Base-by-base conservation (phyloP, 176 grass and related monocot genomes). In the Puccinellia tenuiflora region DNA sequence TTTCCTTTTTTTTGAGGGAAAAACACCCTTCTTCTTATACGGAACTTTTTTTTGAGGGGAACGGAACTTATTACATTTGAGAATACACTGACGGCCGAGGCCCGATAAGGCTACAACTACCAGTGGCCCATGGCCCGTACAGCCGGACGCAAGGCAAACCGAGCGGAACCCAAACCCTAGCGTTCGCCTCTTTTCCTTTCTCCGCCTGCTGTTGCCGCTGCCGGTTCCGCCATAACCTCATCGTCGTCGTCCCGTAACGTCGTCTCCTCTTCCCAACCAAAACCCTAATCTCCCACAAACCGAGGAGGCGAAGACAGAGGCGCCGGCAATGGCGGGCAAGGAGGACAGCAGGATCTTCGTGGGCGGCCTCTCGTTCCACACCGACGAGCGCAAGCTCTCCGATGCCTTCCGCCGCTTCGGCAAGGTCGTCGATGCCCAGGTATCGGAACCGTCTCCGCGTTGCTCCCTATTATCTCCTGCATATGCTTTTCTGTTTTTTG, bases 281-380 rank as follows among this genome's bases (percentile, higher is more conserved):
- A 76, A 69, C 79, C 72, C 77, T 82, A 26, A 0, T 3, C 40
- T 26, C 20, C 9, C 73, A 29, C 26, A 29, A 48, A 24, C 81
- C 38, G 39, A 62, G 21, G 40, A 39, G 26, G 66, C 59, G 24
- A 46, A 46, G 57, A 7, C 42, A 47, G 28, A 79, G 59, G 14
- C 2, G 40, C 17, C 16, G 54, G 55, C 46, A 55, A 97, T 94
- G 95, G 76, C 89, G 64, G 75, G 43, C 38, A 94, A 91, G 87
- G 92, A 98, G 45, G 92, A 93, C 25, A 75, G 81, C 60, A 88
- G 95, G 75, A 94, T 98, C 86, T 98, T 98, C 68, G 90, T 98
- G 20, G 95, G 95, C 26, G 95, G 95, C n/a, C 85, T 98, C 35
- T 89, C 90, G 37, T 86, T 81, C 56, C 73, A 90, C 64, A 98